phyloP scores from a whole-genome alignment of 2,329 filamentous ascomycete species.

The Fusarium sp. region DNA sequence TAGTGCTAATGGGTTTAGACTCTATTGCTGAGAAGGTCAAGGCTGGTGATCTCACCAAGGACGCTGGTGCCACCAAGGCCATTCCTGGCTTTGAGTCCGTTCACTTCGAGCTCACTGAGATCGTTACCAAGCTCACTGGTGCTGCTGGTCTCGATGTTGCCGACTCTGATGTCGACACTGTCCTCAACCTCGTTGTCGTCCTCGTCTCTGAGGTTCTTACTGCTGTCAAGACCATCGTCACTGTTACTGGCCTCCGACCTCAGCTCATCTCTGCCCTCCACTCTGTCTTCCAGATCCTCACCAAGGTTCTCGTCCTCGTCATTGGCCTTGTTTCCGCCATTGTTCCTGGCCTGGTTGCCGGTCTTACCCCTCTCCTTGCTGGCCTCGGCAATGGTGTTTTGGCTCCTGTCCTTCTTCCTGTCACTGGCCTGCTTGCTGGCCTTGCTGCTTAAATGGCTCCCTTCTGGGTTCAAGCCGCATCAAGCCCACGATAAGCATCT shows the following conservation, averaged over 20 bases:
- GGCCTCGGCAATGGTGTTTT: constrained; percentile 43
- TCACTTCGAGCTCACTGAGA: constrained; percentile 37
- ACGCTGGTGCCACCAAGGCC: constrained; percentile 30
- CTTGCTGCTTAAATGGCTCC: constrained; percentile 9
- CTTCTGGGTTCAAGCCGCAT: background rate
- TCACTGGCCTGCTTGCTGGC: constrained; percentile 42
- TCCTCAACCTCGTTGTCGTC: constrained; percentile 37
- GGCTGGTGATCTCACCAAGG: constrained; percentile 37
- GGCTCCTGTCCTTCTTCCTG: constrained; percentile 43
- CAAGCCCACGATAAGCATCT: fast-evolving
- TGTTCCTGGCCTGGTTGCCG: constrained; percentile 43
- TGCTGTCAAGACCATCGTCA: constrained; percentile 42
- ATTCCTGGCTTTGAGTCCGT: constrained; percentile 31
- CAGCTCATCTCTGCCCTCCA: constrained; percentile 44
- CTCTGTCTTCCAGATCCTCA: constrained; percentile 45
- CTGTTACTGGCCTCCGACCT: constrained; percentile 40
- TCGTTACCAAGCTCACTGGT: constrained; percentile 42
- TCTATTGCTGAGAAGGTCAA: constrained; percentile 40
- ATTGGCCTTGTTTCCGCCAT: constrained; percentile 38
- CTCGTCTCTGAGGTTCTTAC: constrained; percentile 38
- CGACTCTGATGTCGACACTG: constrained; percentile 40
- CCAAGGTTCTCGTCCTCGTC: constrained; percentile 43
- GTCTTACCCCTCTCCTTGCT: constrained; percentile 45
- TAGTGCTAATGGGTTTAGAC: background rate
- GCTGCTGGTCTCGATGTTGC: constrained; percentile 37